These are phyloP conservation scores for Aureobasidium uvarum DNA, from an alignment of 2,329 filamentous ascomycete species.

Conservation along the genomic window DNA sequence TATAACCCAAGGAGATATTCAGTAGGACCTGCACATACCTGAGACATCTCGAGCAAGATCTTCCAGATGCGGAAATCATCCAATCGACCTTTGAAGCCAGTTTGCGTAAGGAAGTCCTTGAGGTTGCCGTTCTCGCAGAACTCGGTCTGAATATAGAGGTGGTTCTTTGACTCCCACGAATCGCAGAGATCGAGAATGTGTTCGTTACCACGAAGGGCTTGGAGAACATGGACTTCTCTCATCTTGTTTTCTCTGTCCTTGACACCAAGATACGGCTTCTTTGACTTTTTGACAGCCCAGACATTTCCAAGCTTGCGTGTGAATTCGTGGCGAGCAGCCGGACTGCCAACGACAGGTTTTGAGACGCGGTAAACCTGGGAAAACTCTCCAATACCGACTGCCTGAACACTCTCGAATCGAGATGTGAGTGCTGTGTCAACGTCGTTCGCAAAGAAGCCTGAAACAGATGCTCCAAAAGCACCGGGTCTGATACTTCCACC, in stretches of 20 bases:
- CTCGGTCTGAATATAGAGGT: conserved; percentile 96
- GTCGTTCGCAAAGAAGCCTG: conserved; percentile 67
- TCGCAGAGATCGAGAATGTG: conserved; percentile 83
- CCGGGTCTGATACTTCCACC: conserved; percentile 47
- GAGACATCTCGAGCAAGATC: conserved; percentile 79
- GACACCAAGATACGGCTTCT: conserved; percentile 71
- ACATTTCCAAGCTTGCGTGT: conserved; percentile 48
- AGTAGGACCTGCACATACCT: conserved; percentile 57
- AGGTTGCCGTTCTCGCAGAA: conserved; percentile 94
- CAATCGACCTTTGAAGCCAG: conserved; percentile 78
- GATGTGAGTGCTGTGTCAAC: conserved; percentile 71
- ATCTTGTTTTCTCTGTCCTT: conserved; percentile 81
- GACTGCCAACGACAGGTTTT: conserved; percentile 43
- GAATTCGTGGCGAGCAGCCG: conserved; percentile 33
- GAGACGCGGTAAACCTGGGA: conserved; percentile 86
- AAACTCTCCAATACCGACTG: conserved; percentile 86
- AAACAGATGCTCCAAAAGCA: conserved; percentile 52
- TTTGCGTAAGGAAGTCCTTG: conserved; percentile 77
- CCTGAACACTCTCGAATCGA: conserved; percentile 77
- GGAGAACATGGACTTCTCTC: conserved; percentile 77
- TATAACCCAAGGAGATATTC: not conserved
- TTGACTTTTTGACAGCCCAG: conserved; percentile 92
- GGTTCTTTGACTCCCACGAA: conserved; percentile 80
- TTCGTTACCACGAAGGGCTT: conserved; percentile 72
- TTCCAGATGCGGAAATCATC: conserved; percentile 99